These are phyloP conservation scores for Boletus bicolor DNA, from an alignment of 768 basidiomycete genomes.

Conservation along the genomic window DNA sequence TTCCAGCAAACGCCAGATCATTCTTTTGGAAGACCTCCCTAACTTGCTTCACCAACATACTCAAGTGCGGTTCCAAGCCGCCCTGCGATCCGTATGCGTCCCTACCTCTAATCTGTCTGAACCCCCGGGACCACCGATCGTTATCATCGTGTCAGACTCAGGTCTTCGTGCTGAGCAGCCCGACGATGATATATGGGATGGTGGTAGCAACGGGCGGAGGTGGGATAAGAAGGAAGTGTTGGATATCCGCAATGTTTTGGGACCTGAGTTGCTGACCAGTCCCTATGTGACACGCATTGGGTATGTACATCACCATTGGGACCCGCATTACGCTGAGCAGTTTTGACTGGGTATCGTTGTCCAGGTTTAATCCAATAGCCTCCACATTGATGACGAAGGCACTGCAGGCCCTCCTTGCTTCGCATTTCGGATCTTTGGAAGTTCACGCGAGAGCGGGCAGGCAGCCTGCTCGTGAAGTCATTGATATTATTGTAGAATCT, in stretches of 20 bases:
- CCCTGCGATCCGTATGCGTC: constrained; percentile 53
- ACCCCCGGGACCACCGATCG: constrained; percentile 52
- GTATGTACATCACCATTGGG: constrained; percentile 41
- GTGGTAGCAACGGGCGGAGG: constrained; percentile 37
- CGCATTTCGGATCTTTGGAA: constrained; percentile 41
- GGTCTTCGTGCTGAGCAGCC: constrained; percentile 68
- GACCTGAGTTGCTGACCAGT: constrained; percentile 63
- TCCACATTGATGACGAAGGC: constrained; percentile 81
- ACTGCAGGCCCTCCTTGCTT: constrained; percentile 54
- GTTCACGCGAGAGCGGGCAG: constrained; percentile 14
- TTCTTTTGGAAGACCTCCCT: constrained; percentile 88
- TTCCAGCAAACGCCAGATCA: constrained; percentile 46
- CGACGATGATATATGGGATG: constrained; percentile 48
- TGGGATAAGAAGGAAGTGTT: constrained; percentile 54
- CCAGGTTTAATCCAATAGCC: constrained; percentile 90
- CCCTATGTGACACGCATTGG: constrained; percentile 77
- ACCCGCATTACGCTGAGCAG: neutral
- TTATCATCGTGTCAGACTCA: constrained; percentile 81
- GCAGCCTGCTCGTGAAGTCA: constrained; percentile 57
- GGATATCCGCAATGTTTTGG: constrained; percentile 68
- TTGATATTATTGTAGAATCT: constrained; percentile 75
- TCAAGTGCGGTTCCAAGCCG: constrained; percentile 67
- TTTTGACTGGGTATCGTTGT: constrained; percentile 1
- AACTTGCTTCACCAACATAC: constrained; percentile 78
- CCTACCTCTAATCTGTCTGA: constrained; percentile 22